Base-by-base conservation (phyloP, 2,329 filamentous ascomycete species). In the Colletotrichum agaves region DNA sequence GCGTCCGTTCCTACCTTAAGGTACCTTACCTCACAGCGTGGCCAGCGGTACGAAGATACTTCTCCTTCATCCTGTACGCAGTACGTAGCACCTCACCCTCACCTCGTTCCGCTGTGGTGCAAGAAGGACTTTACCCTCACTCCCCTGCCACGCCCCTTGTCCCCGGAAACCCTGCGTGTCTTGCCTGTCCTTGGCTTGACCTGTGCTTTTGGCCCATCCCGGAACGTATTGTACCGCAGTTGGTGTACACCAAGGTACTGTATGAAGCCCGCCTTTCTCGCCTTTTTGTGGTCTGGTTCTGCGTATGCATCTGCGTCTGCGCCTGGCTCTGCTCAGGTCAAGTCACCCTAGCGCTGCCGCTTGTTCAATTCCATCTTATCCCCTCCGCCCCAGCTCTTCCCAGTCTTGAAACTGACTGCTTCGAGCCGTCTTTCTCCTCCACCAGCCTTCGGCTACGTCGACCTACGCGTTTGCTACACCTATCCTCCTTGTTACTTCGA, bases 351-450 rank as follows among this genome's bases (percentile, higher is more conserved):
- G 61, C 57, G 67, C 57, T 62, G 59, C 53, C 59, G 58, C 59
- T 49, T 59, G 59, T 43, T 67, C 64, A 64, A 68, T 68, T 70
- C 63, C 68, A 69, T 70, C 68, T 70, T 61, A 65, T 69, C 68
- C 68, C 64, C 68, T 68, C 64, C 64, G 47, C 61, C 65, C 69
- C 69, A 69, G 68, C 64, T 67, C 59, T 56, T 67, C 39, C 63
- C 57, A 46, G 43, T 67, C 52, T 69, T 57, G 50, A 69, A 67
- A 67, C 56, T 39, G 57, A 49, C 37, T 69, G 53, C 63, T 23
- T 58, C 35, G 52, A 61, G 56, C 50, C 57, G 50, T 63, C 47
- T 39, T 52, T 46, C 50, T 64, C 65, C 49, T 63, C 37, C 47
- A 56, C 19, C 50, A 52, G 52, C 53, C 61, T 19, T 60, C 61